A percentile compares a stretch with the other conserved stretches of the same genome.
phyloP scores from a whole-genome alignment of 2,329 filamentous ascomycete species.

The Diaporthe vaccinii region DNA sequence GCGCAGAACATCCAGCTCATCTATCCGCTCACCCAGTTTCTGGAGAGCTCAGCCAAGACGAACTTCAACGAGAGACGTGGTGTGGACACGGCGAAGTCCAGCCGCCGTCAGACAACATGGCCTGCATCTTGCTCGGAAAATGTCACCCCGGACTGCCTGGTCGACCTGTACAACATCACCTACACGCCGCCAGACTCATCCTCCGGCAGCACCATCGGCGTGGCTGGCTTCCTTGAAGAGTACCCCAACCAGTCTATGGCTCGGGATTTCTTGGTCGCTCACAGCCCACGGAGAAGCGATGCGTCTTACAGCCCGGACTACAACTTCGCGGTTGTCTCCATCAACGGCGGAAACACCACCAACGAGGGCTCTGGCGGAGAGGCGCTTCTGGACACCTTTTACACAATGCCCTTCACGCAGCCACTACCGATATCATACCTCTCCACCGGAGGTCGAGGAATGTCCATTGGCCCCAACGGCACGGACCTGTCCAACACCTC shows the following conservation, averaged over 20 bases:
- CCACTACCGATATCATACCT: slow-evolving; percentile 16
- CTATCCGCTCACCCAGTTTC: slow-evolving; percentile 23
- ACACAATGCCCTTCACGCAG: slow-evolving; percentile 32
- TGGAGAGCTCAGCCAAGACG: slow-evolving; percentile 15
- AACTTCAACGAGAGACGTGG: not conserved
- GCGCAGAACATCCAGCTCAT: slow-evolving; percentile 22
- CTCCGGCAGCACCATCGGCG: slow-evolving; percentile 17
- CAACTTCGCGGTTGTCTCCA: slow-evolving; percentile 23
- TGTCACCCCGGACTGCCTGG: slow-evolving; percentile 26
- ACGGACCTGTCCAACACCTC: slow-evolving; percentile 4
- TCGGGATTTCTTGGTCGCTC: slow-evolving; percentile 8
- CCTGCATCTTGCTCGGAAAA: slow-evolving; percentile 21
- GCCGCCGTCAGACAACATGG: slow-evolving; percentile 8
- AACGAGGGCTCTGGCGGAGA: slow-evolving; percentile 21
- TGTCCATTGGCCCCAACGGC: slow-evolving; percentile 14
- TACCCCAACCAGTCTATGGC: slow-evolving; percentile 3
- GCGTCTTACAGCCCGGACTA: slow-evolving; percentile 9
- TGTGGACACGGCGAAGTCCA: not conserved
- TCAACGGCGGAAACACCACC: slow-evolving; percentile 23
- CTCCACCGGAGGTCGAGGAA: slow-evolving; percentile 10
- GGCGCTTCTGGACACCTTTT: slow-evolving; percentile 25
- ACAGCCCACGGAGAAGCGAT: slow-evolving; percentile 14
- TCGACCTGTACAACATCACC: slow-evolving; percentile 25
- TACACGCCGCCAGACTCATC: slow-evolving; percentile 24
- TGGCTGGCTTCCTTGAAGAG: slow-evolving; percentile 29